phyloP scores from a whole-genome alignment of 805 yeast species.

The Metschnikowia drakensbergensis region DNA sequence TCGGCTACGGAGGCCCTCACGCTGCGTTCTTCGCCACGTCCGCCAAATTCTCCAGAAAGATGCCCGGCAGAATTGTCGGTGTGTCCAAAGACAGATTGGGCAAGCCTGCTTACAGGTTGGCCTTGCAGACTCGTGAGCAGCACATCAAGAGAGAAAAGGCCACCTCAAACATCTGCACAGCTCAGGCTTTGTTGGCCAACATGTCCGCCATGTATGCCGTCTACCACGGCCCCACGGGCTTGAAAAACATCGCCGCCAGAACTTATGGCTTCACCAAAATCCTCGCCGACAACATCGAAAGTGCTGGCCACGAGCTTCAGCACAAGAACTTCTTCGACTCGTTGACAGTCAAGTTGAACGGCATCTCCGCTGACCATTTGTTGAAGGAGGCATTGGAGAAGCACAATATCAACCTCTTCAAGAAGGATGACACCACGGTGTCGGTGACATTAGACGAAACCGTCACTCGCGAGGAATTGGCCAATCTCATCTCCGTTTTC shows the following conservation, averaged over 20 bases:
- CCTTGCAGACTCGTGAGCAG: constrained; percentile 96
- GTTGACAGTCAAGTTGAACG: constrained; percentile 56
- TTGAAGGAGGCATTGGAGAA: constrained; percentile 53
- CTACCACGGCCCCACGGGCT: constrained; percentile 90
- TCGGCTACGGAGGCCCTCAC: constrained; percentile 98
- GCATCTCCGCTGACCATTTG: constrained; percentile 52
- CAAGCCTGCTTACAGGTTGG: constrained; percentile 82
- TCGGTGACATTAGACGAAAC: constrained; percentile 92
- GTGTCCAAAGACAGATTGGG: constrained; percentile 89
- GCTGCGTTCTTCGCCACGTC: constrained; percentile 94
- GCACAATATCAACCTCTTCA: constrained; percentile 73
- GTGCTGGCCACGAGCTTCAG: constrained; percentile 42
- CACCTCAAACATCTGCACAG: constrained; percentile 96
- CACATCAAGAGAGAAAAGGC: constrained; percentile 97
- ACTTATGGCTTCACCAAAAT: constrained; percentile 70
- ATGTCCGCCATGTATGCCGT: constrained; percentile 95
- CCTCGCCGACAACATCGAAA: constrained; percentile 56
- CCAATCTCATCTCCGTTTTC: constrained; percentile 56
- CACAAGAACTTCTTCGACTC: constrained; percentile 85
- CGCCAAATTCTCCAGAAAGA: constrained; percentile 78
- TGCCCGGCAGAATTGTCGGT: constrained; percentile 96
- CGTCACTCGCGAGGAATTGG: constrained; percentile 59
- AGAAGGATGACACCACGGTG: constrained; percentile 56
- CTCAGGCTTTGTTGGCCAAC: constrained; percentile 94
- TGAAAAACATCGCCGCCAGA: constrained; percentile 71